phyloP scores from a whole-genome alignment of 139 green algal genomes.

The Chlorella sp. region DNA sequence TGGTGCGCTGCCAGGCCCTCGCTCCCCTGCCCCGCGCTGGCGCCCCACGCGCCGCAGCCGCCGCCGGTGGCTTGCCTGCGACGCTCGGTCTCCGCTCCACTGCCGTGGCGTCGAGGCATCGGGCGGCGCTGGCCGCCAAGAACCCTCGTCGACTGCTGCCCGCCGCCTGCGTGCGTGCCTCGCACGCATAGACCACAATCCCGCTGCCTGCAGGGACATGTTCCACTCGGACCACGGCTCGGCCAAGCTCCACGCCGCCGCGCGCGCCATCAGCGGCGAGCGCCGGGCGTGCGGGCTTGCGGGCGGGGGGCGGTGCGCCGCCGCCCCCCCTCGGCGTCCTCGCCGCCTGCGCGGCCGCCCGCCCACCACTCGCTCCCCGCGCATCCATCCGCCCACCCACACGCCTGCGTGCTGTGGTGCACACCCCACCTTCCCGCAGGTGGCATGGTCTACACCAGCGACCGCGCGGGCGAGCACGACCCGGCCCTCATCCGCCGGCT shows the following conservation, averaged over 20 bases:
- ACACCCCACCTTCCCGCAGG: slow-evolving; percentile 44
- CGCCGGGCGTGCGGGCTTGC: background rate
- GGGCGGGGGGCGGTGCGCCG: background rate
- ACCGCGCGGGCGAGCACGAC: slow-evolving; percentile 74
- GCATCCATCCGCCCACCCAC: background rate
- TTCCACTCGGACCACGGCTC: slow-evolving; percentile 51
- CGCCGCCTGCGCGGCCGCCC: background rate
- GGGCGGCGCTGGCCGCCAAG: too few species aligned
- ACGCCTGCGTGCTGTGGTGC: background rate
- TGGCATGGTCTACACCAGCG: slow-evolving; percentile 68
- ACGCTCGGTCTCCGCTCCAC: too few species aligned
- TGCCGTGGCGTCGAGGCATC: too few species aligned
- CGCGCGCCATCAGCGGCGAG: slow-evolving; percentile 60
- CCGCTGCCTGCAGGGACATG: too few species aligned
- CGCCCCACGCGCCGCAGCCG: too few species aligned
- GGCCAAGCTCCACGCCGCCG: slow-evolving; percentile 58
- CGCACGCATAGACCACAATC: too few species aligned
- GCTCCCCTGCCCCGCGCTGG: background rate
- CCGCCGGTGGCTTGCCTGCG: too few species aligned
- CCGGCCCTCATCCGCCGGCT: slow-evolving; percentile 61
- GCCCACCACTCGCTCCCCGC: background rate
- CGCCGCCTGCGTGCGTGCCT: too few species aligned
- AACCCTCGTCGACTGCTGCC: too few species aligned
- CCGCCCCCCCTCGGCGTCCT: background rate
- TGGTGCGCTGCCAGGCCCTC: slow-evolving; percentile 32